A percentile compares a stretch with the other conserved stretches of the same genome.
These are phyloP conservation scores for Rutstroemia sp. DNA, from an alignment of 2,329 filamentous ascomycete species.

Conservation along the genomic window DNA sequence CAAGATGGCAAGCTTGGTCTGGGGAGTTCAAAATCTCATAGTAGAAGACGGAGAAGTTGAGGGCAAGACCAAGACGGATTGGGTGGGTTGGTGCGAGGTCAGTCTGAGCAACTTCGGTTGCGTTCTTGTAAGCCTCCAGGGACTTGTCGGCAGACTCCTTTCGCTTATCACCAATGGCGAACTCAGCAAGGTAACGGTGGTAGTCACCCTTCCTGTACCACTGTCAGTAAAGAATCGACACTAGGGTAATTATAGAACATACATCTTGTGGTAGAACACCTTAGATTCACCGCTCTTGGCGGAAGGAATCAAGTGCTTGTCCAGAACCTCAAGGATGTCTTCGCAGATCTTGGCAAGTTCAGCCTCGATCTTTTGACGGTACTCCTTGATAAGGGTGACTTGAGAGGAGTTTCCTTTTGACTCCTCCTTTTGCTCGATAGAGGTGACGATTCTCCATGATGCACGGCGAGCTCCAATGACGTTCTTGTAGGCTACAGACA, in stretches of 20 bases:
- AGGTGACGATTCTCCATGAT: conserved; percentile 98
- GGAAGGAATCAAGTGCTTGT: conserved; percentile 89
- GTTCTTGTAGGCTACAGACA: conserved; percentile 99
- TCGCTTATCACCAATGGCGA: conserved; percentile 86
- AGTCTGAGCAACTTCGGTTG: conserved; percentile 95
- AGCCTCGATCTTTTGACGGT: conserved; percentile 96
- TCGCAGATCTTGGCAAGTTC: conserved; percentile 98
- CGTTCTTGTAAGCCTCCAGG: conserved; percentile 97
- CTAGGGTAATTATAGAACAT: conserved; percentile 35
- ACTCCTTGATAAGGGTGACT: conserved; percentile 87
- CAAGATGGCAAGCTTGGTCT: conserved; percentile 93
- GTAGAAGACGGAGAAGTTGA: conserved; percentile 99
- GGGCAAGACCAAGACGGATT: conserved; percentile 92
- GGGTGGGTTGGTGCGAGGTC: conserved; percentile 96
- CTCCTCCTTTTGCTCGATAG: conserved; percentile 99
- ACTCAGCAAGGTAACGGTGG: conserved; percentile 92
- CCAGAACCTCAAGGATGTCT: conserved; percentile 92
- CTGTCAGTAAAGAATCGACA: conserved; percentile 4
- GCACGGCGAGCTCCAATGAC: conserved; percentile 96
- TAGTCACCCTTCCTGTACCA: conserved; percentile 83
- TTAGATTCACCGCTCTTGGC: conserved; percentile 96
- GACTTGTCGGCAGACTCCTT: conserved; percentile 81
- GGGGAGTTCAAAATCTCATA: conserved; percentile 99
- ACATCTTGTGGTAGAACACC: conserved; percentile 99
- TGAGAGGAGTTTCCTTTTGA: conserved; percentile 97